Evolutionary conservation across 2,329 filamentous ascomycete species (phyloP), one percentile per base, ranked within the genome.

Genomic region (Huntiella moniliformis): DNA sequence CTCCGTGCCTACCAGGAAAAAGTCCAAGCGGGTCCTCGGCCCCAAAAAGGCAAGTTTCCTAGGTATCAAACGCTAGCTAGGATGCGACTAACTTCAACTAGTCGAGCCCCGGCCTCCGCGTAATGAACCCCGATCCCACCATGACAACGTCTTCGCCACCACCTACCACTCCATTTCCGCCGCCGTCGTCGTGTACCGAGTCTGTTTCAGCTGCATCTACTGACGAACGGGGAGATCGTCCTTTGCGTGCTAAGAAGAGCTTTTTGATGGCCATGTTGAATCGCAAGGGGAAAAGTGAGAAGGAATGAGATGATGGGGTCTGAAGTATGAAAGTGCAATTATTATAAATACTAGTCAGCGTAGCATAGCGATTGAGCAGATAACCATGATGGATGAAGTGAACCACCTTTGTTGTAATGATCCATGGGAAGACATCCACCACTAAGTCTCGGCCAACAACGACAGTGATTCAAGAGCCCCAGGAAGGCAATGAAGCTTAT

Each of bases 261-360:
- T 68, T 70, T 38, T 63, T 69, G 32, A 59, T 64, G 3, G 58
- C 57, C 3, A 53, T 70, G 7, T 68, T 70, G 53, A 39, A 43
- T 35, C 39, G 44, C 7, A 38, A 44, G 15, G 13, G 6, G 11
- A 45, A 42, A 40, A 18, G 33, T 22, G 44, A 40, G 13, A 34
- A 12, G 31, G 8, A 34, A 32, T 8, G 15, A 18, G n/a, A 17
- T 28, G 6, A 16, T 34, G 4, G 11, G 17, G 28, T 22, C 15
- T 22, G 4, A 31, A 35, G 22, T 10, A 28, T 28, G 22, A 28
- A 28, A 28, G 7, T 28, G 10, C 22, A 28, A 28, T 28, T 28
- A 28, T 28, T 28, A 28, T 28, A 28, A 28, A 28, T 28, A 28
- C 22, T 28, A 28, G 22, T 7, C 22, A 28, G 22, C 22, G 7